phyloP scores from a whole-genome alignment of 2,329 filamentous ascomycete species.

The Penicillium sp. region DNA sequence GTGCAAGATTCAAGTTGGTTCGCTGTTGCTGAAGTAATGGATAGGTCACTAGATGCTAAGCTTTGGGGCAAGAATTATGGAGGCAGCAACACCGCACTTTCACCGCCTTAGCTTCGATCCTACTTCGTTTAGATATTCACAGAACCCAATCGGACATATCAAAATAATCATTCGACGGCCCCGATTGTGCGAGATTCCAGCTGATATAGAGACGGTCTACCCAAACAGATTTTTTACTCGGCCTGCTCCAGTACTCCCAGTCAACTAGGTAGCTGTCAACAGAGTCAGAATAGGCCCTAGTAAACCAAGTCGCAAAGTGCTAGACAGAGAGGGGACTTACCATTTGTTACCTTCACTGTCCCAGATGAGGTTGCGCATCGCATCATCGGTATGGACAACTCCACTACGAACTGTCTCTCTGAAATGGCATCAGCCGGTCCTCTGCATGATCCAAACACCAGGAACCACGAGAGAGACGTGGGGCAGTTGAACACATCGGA shows the following conservation, averaged over 20 bases:
- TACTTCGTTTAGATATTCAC: too few relatives aligned
- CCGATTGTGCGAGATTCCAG: background rate
- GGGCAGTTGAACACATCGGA: background rate
- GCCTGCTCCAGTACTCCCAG: background rate
- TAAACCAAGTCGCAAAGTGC: background rate
- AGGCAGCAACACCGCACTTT: too few relatives aligned
- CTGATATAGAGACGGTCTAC: slow-evolving; percentile 1
- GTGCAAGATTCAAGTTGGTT: too few relatives aligned
- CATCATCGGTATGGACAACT: background rate
- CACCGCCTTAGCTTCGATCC: too few relatives aligned
- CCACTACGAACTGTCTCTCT: slow-evolving; percentile 1
- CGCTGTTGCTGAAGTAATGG: too few relatives aligned
- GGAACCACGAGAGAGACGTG: background rate
- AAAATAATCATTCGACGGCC: background rate
- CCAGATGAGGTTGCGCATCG: background rate
- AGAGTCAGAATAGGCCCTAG: background rate
- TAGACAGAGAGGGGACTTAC: background rate
- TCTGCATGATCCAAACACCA: background rate
- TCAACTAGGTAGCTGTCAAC: slow-evolving; percentile 1
- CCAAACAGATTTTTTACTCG: background rate
- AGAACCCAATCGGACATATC: background rate
- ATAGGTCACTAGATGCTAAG: too few relatives aligned
- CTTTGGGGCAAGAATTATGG: too few relatives aligned
- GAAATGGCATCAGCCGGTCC: background rate
- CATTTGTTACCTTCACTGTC: background rate